Conservation (phyloP, 345 rosid species). For the Acer campestre region DNA sequence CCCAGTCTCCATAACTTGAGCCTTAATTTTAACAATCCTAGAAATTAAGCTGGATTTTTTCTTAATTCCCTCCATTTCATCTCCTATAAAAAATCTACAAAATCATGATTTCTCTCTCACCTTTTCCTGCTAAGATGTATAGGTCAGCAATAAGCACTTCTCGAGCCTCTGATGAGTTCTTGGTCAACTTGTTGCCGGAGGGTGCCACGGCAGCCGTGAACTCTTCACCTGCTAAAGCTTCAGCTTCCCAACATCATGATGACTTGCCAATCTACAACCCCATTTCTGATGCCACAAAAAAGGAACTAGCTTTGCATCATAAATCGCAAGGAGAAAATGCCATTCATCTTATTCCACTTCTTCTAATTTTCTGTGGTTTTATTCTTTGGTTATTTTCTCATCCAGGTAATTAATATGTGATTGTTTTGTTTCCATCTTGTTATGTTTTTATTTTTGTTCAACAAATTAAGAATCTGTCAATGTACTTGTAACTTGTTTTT, state of each 20-base stretch:
- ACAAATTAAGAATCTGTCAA: neutral
- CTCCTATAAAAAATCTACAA: neutral
- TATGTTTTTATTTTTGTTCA: neutral
- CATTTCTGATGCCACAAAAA: conserved; percentile 41
- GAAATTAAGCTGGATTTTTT: neutral
- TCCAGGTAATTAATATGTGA: conserved; percentile 12
- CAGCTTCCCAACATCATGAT: conserved; percentile 10
- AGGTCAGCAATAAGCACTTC: conserved; percentile 33
- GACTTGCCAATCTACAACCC: conserved; percentile 29
- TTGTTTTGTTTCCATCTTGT: neutral
- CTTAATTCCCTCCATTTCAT: neutral
- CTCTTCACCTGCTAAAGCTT: conserved; percentile 13
- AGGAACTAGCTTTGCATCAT: conserved; percentile 37
- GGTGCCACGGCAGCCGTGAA: neutral
- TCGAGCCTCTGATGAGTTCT: conserved; percentile 49
- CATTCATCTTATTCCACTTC: conserved; percentile 66
- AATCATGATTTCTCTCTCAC: neutral
- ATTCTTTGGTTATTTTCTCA: conserved; percentile 61
- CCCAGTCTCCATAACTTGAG: conserved; percentile 1
- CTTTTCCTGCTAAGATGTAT: conserved; percentile 38
- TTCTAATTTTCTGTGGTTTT: conserved; percentile 59
- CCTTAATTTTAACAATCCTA: neutral
- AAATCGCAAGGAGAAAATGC: conserved; percentile 42
- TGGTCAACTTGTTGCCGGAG: conserved; percentile 33
- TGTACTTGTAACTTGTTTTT: neutral